phyloP scores from a whole-genome alignment of 306 rosid genomes.

The Gleditsia sinensis region DNA sequence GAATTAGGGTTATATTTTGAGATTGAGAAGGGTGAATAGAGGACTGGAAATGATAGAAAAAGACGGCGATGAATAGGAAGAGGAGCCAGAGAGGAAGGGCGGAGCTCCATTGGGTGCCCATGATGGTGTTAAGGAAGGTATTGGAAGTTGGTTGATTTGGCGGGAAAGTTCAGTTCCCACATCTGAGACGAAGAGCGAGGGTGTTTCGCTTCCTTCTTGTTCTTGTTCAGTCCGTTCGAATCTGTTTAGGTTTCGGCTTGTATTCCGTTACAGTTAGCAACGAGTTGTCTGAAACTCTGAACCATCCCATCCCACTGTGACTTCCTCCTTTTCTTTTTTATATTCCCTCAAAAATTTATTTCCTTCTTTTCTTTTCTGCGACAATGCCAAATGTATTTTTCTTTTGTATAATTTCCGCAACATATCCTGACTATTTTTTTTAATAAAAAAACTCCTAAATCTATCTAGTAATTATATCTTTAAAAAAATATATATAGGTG shows the following conservation, averaged over 20 bases:
- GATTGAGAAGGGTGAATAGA: conserved; percentile 24
- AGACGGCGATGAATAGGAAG: conserved; percentile 42
- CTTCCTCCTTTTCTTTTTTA: not conserved
- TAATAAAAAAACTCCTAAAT: too few species aligned
- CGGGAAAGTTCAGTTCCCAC: conserved; percentile 49
- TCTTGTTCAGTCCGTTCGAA: not conserved
- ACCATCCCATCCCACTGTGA: too few species aligned
- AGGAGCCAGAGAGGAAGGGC: conserved; percentile 41
- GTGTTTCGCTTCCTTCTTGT: not conserved
- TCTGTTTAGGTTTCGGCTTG: not conserved
- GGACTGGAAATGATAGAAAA: conserved; percentile 40
- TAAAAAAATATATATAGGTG: too few species aligned
- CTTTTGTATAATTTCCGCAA: too few species aligned
- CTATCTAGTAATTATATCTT: too few species aligned
- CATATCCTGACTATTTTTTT: too few species aligned
- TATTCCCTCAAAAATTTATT: too few species aligned
- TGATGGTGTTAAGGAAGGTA: conserved; percentile 22
- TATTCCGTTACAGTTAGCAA: not conserved
- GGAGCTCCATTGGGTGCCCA: conserved; percentile 39
- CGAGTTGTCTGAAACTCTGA: not conserved
- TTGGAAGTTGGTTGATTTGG: conserved; percentile 45
- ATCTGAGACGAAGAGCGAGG: not conserved
- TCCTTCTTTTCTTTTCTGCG: not conserved
- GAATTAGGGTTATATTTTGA: conserved; percentile 44
- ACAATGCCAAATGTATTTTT: too few species aligned